Percentiles rank a stretch among this genome's conserved stretches.
Conservation (phyloP, 1,284 basidiomycete species). For the Clitocybe nebularis region DNA sequence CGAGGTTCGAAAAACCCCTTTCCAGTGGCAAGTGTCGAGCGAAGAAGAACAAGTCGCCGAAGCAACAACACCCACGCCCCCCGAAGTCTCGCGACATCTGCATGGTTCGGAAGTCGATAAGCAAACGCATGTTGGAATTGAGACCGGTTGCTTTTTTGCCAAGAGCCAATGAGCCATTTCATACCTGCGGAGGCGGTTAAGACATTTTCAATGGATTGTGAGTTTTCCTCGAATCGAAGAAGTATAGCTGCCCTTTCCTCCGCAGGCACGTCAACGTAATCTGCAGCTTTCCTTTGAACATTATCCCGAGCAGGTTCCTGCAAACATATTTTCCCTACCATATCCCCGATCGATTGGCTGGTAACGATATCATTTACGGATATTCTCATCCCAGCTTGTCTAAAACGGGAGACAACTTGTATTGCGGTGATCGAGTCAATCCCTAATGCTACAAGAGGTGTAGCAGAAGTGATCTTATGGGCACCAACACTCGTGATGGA, state of each 20-base stretch:
- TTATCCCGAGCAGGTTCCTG: too few species aligned
- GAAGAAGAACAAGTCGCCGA: constrained; percentile 35
- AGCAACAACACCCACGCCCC: constrained; percentile 36
- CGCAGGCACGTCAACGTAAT: constrained; percentile 3
- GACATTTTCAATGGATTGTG: constrained; percentile 20
- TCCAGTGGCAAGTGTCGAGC: constrained; percentile 38
- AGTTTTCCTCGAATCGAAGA: constrained; percentile 13
- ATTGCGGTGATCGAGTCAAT: constrained; percentile 54
- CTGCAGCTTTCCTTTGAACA: background rate
- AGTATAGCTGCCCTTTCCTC: constrained; percentile 19
- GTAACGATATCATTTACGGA: constrained; percentile 37
- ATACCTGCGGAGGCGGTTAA: constrained; percentile 29
- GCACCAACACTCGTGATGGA: constrained; percentile 18
- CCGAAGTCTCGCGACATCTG: constrained; percentile 28
- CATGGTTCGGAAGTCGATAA: constrained; percentile 28
- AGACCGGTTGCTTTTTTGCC: constrained; percentile 38
- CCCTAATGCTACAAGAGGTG: constrained; percentile 38
- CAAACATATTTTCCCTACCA: constrained; percentile 25
- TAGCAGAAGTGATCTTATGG: constrained; percentile 24
- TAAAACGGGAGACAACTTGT: constrained; percentile 37
- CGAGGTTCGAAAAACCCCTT: constrained; percentile 27
- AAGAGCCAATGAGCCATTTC: constrained; percentile 38
- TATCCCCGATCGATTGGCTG: constrained; percentile 34
- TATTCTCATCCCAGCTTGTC: constrained; percentile 32
- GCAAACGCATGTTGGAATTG: constrained; percentile 46